These are phyloP conservation scores for Aphanomyces euteiches DNA, from an alignment of 352 stramenopile genomes.

Conservation along the genomic window DNA sequence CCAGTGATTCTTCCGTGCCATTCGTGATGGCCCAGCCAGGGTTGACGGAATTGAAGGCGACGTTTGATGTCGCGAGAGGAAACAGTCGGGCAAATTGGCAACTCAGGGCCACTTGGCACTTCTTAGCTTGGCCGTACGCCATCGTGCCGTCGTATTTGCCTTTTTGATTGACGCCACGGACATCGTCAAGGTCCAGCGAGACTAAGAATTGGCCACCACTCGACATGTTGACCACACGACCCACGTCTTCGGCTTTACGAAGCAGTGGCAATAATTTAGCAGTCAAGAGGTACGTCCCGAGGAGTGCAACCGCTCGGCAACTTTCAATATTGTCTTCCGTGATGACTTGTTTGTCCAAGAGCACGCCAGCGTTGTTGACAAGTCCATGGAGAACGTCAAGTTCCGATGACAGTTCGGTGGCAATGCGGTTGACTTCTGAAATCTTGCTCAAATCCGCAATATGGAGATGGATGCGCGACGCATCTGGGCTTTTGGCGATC, in stretches of 20 bases:
- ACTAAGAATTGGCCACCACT: conserved; percentile 49
- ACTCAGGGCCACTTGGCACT: conserved; percentile 48
- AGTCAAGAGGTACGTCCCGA: conserved; percentile 48
- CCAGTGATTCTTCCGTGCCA: conserved; percentile 39
- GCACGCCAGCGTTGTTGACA: conserved; percentile 51
- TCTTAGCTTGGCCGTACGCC: conserved; percentile 49
- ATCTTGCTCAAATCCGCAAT: conserved; percentile 46
- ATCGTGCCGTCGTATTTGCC: conserved; percentile 37
- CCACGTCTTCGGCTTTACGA: conserved; percentile 36
- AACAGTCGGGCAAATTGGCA: conserved; percentile 39
- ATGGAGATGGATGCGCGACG: conserved; percentile 41
- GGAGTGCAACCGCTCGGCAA: conserved; percentile 44
- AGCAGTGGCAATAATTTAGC: conserved; percentile 46
- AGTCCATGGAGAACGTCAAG: conserved; percentile 39
- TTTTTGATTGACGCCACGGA: conserved; percentile 33
- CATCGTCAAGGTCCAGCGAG: conserved; percentile 36
- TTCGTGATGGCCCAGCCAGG: conserved; percentile 49
- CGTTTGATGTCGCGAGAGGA: conserved; percentile 35
- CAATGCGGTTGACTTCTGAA: conserved; percentile 44
- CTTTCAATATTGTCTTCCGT: conserved; percentile 40
- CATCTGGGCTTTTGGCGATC: conserved; percentile 33
- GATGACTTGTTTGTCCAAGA: conserved; percentile 41
- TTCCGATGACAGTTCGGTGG: conserved; percentile 33
- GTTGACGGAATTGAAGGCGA: conserved; percentile 53
- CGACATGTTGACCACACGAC: conserved; percentile 52